A percentile compares a stretch with the other conserved stretches of the same genome.
phyloP scores from a whole-genome alignment of 2,329 filamentous ascomycete genomes.

The Ascochyta viciae-villosae region DNA sequence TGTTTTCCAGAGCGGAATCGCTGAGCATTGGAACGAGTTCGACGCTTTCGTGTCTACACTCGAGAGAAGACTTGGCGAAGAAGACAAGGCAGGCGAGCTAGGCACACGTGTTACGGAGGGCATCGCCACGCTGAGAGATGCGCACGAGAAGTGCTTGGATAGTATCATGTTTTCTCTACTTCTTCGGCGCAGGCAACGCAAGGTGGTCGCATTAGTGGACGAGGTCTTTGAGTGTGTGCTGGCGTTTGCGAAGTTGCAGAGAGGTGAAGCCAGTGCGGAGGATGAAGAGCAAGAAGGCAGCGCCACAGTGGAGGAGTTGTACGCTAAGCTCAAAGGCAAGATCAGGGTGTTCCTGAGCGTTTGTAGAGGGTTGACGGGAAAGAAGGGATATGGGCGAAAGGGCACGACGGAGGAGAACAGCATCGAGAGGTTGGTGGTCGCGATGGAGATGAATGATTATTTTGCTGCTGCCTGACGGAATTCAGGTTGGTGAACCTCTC shows the following conservation, averaged over 20 bases:
- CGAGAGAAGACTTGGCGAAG: slow-evolving; percentile 62
- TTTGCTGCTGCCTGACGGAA: slow-evolving; percentile 52
- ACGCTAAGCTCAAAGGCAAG: slow-evolving; percentile 73
- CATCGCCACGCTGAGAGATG: slow-evolving; percentile 70
- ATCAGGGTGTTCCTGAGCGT: slow-evolving; percentile 77
- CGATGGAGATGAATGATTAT: slow-evolving; percentile 74
- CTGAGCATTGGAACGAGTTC: slow-evolving; percentile 75
- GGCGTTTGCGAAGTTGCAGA: slow-evolving; percentile 60
- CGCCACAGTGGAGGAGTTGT: slow-evolving; percentile 57
- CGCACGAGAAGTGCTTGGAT: slow-evolving; percentile 77
- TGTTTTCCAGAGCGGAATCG: slow-evolving; percentile 80
- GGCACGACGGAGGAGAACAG: slow-evolving; percentile 60
- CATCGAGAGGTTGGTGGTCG: slow-evolving; percentile 71
- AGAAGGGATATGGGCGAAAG: slow-evolving; percentile 53
- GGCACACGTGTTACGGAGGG: slow-evolving; percentile 61
- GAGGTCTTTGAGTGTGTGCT: slow-evolving; percentile 78
- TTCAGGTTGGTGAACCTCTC: not conserved
- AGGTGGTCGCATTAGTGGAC: slow-evolving; percentile 75
- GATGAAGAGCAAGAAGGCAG: not conserved
- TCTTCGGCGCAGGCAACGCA: slow-evolving; percentile 75
- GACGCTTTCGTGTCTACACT: slow-evolving; percentile 69
- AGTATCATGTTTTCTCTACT: slow-evolving; percentile 77
- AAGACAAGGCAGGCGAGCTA: slow-evolving; percentile 54
- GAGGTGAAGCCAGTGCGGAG: not conserved
- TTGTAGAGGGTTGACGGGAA: slow-evolving; percentile 72